Conservation (phyloP, 345 rosid genomes). For the rapeseed (Brassica napus) region DNA sequence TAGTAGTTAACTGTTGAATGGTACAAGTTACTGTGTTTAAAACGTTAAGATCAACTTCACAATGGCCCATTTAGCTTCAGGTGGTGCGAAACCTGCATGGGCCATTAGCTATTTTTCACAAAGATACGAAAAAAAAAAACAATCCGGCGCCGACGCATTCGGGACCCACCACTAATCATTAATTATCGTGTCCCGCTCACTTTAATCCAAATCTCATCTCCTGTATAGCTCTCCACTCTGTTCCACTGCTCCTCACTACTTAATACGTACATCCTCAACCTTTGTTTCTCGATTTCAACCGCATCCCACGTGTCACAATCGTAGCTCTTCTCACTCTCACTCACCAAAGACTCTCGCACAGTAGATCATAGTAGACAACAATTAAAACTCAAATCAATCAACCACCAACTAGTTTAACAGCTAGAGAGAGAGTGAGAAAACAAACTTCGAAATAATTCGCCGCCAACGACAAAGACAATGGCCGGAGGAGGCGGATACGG, state of each 20-base stretch:
- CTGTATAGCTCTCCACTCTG: not conserved
- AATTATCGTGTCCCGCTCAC: conserved; percentile 31
- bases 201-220: conserved; percentile 29
- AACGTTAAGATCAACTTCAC: too few relatives aligned
- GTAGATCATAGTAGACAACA: not conserved
- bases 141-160: conserved; percentile 29
- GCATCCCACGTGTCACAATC: conserved; percentile 12
- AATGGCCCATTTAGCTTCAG: too few relatives aligned
- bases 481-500: conserved; percentile 60
- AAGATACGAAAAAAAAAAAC: not conserved
- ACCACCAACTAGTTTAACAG: conserved; percentile 15
- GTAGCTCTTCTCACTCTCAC: rapidly evolving
- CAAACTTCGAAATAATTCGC: not conserved
- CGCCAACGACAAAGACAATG: conserved; percentile 41
- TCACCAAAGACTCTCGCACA: not conserved
- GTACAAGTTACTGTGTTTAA: too few relatives aligned
- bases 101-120: not conserved
- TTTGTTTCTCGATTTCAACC: not conserved
- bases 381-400: conserved; percentile 4
- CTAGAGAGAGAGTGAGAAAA: not conserved
- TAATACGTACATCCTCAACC: not conserved
- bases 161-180: conserved; percentile 30
- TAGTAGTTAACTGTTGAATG: not conserved
- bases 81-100: conserved; percentile 64
- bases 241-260: not conserved